Evolutionary conservation across 495 filamentous ascomycete genomes (phyloP).

Genomic region (Hyaloscypha finlandica): DNA sequence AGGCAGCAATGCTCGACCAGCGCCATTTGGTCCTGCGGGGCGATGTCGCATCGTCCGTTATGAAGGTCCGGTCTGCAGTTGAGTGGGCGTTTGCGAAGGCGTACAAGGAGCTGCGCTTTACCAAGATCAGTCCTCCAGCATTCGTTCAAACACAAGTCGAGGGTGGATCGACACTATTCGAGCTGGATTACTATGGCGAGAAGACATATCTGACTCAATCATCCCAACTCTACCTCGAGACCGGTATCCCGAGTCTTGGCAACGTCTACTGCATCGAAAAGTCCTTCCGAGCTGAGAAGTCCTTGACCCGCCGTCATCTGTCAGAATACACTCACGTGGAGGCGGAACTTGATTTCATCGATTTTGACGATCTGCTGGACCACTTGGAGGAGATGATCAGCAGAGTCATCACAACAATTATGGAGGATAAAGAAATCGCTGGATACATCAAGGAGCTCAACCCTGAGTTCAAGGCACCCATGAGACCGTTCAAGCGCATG

Average conservation of each 20-base stretch:
- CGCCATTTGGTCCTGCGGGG: conserved; percentile 90
- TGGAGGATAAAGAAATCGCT: conserved; percentile 70
- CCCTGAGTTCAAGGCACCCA: conserved; percentile 78
- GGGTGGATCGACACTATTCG: conserved; percentile 92
- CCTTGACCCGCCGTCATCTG: conserved; percentile 88
- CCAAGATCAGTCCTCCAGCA: conserved; percentile 88
- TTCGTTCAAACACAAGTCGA: conserved; percentile 99
- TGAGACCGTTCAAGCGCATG: conserved; percentile 93
- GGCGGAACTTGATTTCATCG: conserved; percentile 95
- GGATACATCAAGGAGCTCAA: conserved; percentile 80
- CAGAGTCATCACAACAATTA: conserved; percentile 74
- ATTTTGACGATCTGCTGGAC: conserved; percentile 86
- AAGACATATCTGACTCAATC: conserved; percentile 95
- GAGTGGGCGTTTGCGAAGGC: conserved; percentile 80
- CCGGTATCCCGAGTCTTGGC: conserved; percentile 84
- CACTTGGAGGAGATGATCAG: conserved; percentile 91
- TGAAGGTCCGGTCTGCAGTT: conserved; percentile 87
- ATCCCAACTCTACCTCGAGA: conserved; percentile 97
- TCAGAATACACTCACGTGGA: conserved; percentile 98
- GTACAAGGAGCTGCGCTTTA: conserved; percentile 76
- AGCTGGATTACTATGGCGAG: conserved; percentile 92
- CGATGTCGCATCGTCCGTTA: conserved; percentile 80
- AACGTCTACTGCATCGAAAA: conserved; percentile 98
- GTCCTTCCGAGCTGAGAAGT: conserved; percentile 98
- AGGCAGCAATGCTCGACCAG: conserved; percentile 83